Conservation (phyloP, 2,329 filamentous ascomycete genomes). For the Cladophialophora exuberans region DNA sequence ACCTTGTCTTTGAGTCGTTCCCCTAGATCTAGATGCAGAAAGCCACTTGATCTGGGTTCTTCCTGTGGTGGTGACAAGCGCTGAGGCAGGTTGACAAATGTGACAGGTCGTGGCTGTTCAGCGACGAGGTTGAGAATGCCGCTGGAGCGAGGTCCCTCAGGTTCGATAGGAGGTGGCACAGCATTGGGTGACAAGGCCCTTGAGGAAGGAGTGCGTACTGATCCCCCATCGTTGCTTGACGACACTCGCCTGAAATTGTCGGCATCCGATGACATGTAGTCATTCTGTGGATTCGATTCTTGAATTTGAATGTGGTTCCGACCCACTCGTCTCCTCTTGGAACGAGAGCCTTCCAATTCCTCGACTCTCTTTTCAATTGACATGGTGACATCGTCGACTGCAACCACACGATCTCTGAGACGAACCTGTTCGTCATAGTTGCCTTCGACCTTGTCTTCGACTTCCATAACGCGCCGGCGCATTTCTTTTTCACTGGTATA, state of each 20-base stretch:
- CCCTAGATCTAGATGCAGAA: constrained; percentile 29
- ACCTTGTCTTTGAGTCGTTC: constrained; percentile 23
- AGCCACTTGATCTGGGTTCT: constrained; percentile 33
- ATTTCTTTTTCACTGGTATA: constrained; percentile 37
- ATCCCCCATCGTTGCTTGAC: constrained; percentile 28
- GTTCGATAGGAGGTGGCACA: constrained; percentile 5
- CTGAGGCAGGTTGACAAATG: constrained; percentile 13
- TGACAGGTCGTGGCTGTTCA: constrained; percentile 17
- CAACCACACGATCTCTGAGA: constrained; percentile 34
- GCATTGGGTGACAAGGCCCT: constrained; percentile 29
- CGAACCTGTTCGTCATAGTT: constrained; percentile 35
- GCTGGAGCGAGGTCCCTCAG: constrained; percentile 32
- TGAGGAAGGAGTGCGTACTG: constrained; percentile 30
- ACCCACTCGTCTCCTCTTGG: constrained; percentile 29
- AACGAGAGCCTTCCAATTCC: constrained; percentile 29
- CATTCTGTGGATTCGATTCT: constrained; percentile 17
- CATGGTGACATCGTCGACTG: constrained; percentile 35
- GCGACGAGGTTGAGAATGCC: constrained; percentile 32
- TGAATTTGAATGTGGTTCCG: constrained; percentile 10
- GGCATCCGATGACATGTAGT: constrained; percentile 25
- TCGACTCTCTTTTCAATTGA: constrained; percentile 29
- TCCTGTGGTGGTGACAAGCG: constrained; percentile 27
- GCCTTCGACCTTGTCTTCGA: constrained; percentile 36
- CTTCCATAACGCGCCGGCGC: constrained; percentile 33
- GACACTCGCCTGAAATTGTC: constrained; percentile 25